Evolutionary conservation across 352 stramenopile genomes (phyloP).

Genomic region (Detonula confervacea): DNA sequence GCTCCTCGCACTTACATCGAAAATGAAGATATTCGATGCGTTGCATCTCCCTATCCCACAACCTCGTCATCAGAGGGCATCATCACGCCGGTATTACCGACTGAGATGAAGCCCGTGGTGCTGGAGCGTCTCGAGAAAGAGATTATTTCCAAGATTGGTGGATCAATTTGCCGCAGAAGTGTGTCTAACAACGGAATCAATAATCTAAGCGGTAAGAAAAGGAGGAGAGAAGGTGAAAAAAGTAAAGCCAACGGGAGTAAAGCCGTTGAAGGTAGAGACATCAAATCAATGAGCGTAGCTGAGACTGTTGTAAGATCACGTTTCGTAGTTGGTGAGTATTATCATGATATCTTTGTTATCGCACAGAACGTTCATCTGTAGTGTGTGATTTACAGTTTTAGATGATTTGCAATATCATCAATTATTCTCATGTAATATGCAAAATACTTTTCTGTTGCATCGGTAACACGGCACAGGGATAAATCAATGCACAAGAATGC

Average conservation of each 20-base stretch:
- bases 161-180: conserved; percentile 6
- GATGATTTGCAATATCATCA: too few relatives aligned
- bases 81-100: conserved; percentile 22
- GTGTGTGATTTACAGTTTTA: too few relatives aligned
- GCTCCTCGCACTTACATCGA: conserved; percentile 4
- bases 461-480: conserved; percentile 20
- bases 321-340: conserved; percentile 30
- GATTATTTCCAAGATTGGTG: conserved; percentile 38
- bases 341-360: neutral
- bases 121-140: conserved; percentile 45
- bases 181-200: neutral
- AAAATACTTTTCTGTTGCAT: neutral
- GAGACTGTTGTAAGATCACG: conserved; percentile 29
- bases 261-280: neutral
- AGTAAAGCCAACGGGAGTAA: neutral
- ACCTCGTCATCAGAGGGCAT: neutral
- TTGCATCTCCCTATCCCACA: conserved; percentile 25
- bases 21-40: conserved; percentile 27
- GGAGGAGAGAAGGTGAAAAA: conserved; percentile 5
- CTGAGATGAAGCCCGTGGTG: conserved; percentile 39
- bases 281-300: neutral
- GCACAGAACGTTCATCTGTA: too few relatives aligned
- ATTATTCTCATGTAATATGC: too few relatives aligned
- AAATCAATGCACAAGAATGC: conserved; percentile 47
- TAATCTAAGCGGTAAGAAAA: neutral